Evolutionary conservation across 495 filamentous ascomycete species (phyloP), one percentile per base, ranked within the genome.

Genomic region (Aspergillus olivimuriae): DNA sequence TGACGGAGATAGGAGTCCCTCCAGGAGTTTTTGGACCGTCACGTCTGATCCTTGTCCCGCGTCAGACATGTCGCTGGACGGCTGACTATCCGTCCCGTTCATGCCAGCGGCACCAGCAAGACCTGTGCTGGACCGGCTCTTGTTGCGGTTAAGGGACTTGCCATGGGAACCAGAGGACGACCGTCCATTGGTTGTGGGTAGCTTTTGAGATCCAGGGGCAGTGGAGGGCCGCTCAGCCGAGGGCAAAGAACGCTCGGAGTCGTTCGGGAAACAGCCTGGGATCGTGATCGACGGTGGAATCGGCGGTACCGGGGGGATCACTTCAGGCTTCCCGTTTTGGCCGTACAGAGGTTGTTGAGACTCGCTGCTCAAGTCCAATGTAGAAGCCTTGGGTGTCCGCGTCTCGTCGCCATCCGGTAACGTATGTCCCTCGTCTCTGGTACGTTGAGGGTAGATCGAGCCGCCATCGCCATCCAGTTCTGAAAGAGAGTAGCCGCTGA

Each of bases 221-320:
- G 65, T 69, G 14, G 58, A 60, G n/a, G 62, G 66, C n/a, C 64
- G 64, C 19, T 65, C 64, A 16, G 48, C 35, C 24, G 55, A 56
- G 4, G 55, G 16, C 41, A 65, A 37, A 4, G 62, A 68, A 11
- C 60, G 61, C 39, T 66, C 60, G n/a, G 62, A 63, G 33, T 62
- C 63, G 28, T 61, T 63, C 4, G 67, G 61, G 37, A 62, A 63
- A 23, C 60, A 59, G 19, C 63, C 63, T 4, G 65, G 64, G 26
- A 68, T 62, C 16, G 60, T 47, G n/a, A 73, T 46, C 8, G 53
- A 58, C 1, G 52, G 47, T 20, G 69, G 69, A 16, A 71, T 62
- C 10, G 69, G 69, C 15, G 68, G 69, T 2, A 73, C 69, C 5
- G 69, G 69, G 4, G 69, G 67, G 15, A 73, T 68, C 17, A 47